A percentile compares a stretch with the other conserved stretches of the same genome.
Conservation (phyloP, 2,329 filamentous ascomycete genomes). For the Ceratocystis smalleyi region DNA sequence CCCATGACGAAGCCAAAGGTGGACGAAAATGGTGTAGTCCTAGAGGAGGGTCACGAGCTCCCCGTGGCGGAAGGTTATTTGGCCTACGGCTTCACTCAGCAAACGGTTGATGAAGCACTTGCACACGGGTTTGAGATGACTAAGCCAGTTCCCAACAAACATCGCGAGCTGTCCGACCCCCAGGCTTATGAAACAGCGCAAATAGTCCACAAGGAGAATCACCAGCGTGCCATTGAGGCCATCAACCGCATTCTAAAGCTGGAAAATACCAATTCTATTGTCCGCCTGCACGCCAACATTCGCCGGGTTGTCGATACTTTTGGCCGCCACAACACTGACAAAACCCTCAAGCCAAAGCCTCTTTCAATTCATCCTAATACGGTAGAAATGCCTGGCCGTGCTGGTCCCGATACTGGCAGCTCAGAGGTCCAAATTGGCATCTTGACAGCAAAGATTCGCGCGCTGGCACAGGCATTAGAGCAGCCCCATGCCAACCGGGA, state of each 20-base stretch:
- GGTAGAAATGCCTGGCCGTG: constrained; percentile 36
- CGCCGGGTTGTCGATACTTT: constrained; percentile 73
- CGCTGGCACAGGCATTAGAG: constrained; percentile 56
- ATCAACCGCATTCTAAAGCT: constrained; percentile 66
- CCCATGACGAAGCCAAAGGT: constrained; percentile 24
- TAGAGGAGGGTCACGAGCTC: constrained; percentile 28
- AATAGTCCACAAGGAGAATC: constrained; percentile 35
- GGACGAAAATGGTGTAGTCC: constrained; percentile 29
- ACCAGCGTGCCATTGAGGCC: constrained; percentile 57
- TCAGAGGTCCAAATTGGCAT: constrained; percentile 97
- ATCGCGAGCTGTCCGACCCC: constrained; percentile 23
- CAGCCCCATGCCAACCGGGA: constrained; percentile 59
- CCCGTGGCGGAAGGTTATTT: constrained; percentile 40
- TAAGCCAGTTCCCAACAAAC: constrained; percentile 33
- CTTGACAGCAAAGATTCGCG: constrained; percentile 81
- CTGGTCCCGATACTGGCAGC: constrained; percentile 85
- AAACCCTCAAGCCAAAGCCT: constrained; percentile 46
- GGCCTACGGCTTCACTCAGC: constrained; percentile 59
- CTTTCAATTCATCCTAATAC: constrained; percentile 29
- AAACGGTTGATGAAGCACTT: constrained; percentile 52
- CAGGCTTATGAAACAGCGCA: constrained; percentile 23
- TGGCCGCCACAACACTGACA: constrained; percentile 79
- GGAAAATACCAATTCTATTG: constrained; percentile 60
- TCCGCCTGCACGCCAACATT: constrained; percentile 68
- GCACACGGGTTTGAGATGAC: constrained; percentile 53